Percentiles rank a stretch among this genome's conserved stretches.
phyloP scores from a whole-genome alignment of 140 eudicot species.

The Anethum foeniculum region DNA sequence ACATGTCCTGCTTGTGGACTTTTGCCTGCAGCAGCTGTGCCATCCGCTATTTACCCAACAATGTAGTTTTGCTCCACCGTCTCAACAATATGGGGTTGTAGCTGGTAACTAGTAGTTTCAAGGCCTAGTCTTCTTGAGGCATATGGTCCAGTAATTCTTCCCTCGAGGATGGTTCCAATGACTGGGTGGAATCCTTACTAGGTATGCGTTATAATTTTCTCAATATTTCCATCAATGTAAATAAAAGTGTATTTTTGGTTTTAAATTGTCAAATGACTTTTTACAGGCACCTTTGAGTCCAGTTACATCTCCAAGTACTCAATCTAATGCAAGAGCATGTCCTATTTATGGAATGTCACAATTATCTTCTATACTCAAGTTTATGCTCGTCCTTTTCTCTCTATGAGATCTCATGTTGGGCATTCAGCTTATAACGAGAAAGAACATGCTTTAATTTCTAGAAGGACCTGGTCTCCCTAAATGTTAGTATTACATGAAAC shows the following conservation, averaged over 20 bases:
- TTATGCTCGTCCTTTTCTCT: constrained; percentile 35
- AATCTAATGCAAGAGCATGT: constrained; percentile 51
- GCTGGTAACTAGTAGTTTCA: constrained; percentile 73
- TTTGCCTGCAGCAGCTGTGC: constrained; percentile 37
- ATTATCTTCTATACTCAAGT: constrained; percentile 56
- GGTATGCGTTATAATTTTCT: constrained; percentile 29
- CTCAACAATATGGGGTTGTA: constrained; percentile 69
- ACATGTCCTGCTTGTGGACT: constrained; percentile 61
- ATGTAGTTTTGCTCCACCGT: constrained; percentile 45
- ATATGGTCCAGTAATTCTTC: constrained; percentile 62
- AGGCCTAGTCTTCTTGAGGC: constrained; percentile 70
- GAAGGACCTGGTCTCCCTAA: constrained; percentile 92
- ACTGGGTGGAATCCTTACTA: constrained; percentile 86
- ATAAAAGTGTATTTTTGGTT: not conserved
- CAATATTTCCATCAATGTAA: not conserved
- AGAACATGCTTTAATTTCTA: constrained; percentile 54
- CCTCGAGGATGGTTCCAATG: constrained; percentile 69
- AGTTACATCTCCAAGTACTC: constrained; percentile 44
- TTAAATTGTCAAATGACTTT: not conserved
- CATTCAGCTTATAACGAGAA: constrained; percentile 50
- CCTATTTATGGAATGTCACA: constrained; percentile 59
- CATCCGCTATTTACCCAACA: constrained; percentile 52
- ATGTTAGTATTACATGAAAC: constrained; percentile 68
- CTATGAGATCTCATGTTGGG: constrained; percentile 37
- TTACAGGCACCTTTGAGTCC: constrained; percentile 60